Evolutionary conservation across 768 basidiomycete species (phyloP).

Genomic region (Tremella fuciformis): DNA sequence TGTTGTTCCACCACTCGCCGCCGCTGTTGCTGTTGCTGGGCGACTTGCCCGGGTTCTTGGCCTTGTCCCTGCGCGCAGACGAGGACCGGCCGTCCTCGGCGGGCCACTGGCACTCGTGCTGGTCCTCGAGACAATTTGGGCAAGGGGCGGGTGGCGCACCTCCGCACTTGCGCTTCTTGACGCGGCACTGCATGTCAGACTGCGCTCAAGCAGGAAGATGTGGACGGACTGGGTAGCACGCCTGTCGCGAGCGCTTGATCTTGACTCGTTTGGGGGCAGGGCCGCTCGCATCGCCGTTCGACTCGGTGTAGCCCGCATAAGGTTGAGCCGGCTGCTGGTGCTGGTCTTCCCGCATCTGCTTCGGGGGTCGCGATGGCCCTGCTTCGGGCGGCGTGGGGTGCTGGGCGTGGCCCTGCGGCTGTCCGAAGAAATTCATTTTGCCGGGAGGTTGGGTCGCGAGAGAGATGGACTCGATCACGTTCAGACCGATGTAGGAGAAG

Average conservation of each 20-base stretch:
- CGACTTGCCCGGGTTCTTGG: neutral
- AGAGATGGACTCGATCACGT: too few relatives aligned
- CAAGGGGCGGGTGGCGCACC: constrained; percentile 6
- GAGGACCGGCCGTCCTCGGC: constrained; percentile 3
- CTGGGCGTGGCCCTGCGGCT: too few relatives aligned
- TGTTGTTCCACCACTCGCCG: neutral
- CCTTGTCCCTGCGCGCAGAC: neutral
- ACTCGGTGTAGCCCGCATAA: too few relatives aligned
- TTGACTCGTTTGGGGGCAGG: neutral
- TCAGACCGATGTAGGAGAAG: too few relatives aligned
- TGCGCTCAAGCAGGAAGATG: neutral
- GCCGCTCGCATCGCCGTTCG: too few relatives aligned
- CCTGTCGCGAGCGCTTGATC: constrained; percentile 1
- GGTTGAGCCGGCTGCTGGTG: too few relatives aligned
- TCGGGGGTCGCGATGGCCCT: too few relatives aligned
- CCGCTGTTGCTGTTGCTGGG: constrained; percentile 3
- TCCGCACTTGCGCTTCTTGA: constrained; percentile 1
- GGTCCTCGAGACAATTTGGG: constrained; percentile 1
- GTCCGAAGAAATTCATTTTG: too few relatives aligned
- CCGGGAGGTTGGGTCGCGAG: too few relatives aligned
- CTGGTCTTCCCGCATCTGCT: too few relatives aligned
- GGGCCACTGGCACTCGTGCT: constrained; percentile 4
- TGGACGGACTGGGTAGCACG: neutral
- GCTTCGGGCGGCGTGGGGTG: too few relatives aligned
- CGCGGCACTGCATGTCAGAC: constrained; percentile 3